Percentiles rank a stretch among this genome's conserved stretches.
Conservation (phyloP, 2,329 filamentous ascomycete species). For the Furcasterigmium sp. region DNA sequence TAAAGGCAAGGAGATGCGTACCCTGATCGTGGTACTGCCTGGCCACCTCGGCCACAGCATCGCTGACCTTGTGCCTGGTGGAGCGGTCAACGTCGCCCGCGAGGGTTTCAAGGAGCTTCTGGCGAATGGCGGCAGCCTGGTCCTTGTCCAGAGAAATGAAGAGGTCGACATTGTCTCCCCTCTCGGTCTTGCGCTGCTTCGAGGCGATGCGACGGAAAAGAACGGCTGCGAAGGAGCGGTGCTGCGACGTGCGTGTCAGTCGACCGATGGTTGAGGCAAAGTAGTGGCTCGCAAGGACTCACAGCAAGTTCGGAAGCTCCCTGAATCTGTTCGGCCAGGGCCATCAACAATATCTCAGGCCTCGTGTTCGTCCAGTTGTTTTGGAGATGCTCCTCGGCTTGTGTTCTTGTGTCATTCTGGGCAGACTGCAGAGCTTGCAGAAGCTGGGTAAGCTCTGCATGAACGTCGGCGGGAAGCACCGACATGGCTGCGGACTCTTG, state of each 20-base stretch:
- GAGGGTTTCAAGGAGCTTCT: slow-evolving; percentile 76
- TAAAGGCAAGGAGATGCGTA: slow-evolving; percentile 37
- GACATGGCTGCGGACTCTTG: slow-evolving; percentile 57
- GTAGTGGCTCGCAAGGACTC: slow-evolving; percentile 17
- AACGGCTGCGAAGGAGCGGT: slow-evolving; percentile 85
- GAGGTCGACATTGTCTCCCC: slow-evolving; percentile 70
- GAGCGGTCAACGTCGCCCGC: slow-evolving; percentile 65
- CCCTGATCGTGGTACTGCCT: slow-evolving; percentile 91
- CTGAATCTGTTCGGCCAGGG: slow-evolving; percentile 86
- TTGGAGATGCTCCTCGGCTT: slow-evolving; percentile 86
- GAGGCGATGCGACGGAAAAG: slow-evolving; percentile 92
- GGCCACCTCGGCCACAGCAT: slow-evolving; percentile 93
- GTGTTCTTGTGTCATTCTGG: slow-evolving; percentile 79
- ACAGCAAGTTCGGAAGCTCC: slow-evolving; percentile 69
- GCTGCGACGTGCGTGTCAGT: slow-evolving; percentile 42
- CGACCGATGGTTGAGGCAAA: background rate
- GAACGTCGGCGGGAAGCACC: slow-evolving; percentile 76
- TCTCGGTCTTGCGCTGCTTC: slow-evolving; percentile 73
- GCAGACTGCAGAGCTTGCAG: slow-evolving; percentile 82
- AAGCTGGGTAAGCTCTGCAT: slow-evolving; percentile 78
- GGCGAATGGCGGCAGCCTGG: slow-evolving; percentile 72
- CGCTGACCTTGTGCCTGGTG: slow-evolving; percentile 91
- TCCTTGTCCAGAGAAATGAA: slow-evolving; percentile 75
- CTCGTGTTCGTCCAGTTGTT: slow-evolving; percentile 80
- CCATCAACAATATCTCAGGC: slow-evolving; percentile 88